These are phyloP conservation scores for Zelopaecilomyces penicillatus DNA, from an alignment of 2,329 filamentous ascomycete species.

Conservation along the genomic window DNA sequence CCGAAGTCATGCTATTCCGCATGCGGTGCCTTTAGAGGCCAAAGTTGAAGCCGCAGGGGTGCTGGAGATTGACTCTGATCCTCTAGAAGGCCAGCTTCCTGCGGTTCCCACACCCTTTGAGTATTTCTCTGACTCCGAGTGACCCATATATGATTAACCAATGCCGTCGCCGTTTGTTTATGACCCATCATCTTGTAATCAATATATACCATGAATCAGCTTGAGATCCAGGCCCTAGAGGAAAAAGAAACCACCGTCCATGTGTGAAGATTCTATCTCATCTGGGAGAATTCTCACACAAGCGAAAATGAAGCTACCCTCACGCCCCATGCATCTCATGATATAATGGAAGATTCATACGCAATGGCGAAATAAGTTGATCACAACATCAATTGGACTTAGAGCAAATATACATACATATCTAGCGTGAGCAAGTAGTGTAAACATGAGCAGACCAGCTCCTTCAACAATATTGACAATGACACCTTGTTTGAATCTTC, in stretches of 20 bases:
- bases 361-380: too few species aligned
- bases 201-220: too few species aligned
- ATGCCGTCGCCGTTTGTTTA: too few species aligned
- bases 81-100: slow-evolving; percentile 16
- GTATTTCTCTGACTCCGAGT: slow-evolving; percentile 23
- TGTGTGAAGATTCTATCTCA: too few species aligned
- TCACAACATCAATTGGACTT: slow-evolving; percentile 3
- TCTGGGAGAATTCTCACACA: too few species aligned
- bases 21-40: background rate
- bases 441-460: slow-evolving; percentile 9
- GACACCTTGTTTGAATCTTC: background rate
- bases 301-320: too few species aligned
- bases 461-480: slow-evolving; percentile 8
- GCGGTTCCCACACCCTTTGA: slow-evolving; percentile 24
- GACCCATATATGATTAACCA: background rate
- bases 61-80: slow-evolving; percentile 19
- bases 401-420: slow-evolving; percentile 8
- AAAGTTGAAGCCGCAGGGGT: background rate
- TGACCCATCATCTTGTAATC: too few species aligned
- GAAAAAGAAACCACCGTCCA: too few species aligned
- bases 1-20: slow-evolving; percentile 20
- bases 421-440: slow-evolving; percentile 8
- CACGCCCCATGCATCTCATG: too few species aligned
- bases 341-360: too few species aligned
- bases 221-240: too few species aligned